Base-by-base conservation (phyloP, 495 filamentous ascomycete genomes). In the Aspergillus baeticus region DNA sequence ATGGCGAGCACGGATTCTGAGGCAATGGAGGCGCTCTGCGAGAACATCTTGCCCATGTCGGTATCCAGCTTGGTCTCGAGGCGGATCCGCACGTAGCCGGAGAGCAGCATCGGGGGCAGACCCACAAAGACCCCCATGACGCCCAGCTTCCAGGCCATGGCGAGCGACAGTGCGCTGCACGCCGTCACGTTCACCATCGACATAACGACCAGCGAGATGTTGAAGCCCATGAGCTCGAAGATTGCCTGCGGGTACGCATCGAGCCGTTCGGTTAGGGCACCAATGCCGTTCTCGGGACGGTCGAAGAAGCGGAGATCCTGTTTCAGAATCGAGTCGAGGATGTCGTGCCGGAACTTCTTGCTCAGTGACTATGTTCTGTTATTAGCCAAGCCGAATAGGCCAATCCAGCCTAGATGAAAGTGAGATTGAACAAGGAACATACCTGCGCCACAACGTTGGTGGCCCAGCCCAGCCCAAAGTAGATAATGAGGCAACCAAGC, bases 231-330 rank as follows among this genome's bases (percentile, higher is more conserved):
- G 90, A 34, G 88, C 84, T 44, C 96, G 78, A 62, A 92, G 84
- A 10, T 88, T 92, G 2, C 93, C 85, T 2, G 91, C 90, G 5
- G 88, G 89, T 10, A 96, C 76, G 71, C 96, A 92, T 35, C 29
- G 3, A 49, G 31, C 5, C 17, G 64, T 0, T 87, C 86, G 7
- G 87, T 92, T 59, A 98, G 71, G 7, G 90, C 86, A 55, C 93
- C 93, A 8, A 89, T 85, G 38, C 83, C 87, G 61, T 96, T 96
- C 60, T 91, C 84, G 51, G 92, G 89, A 10, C 70, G 80, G 61
- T 95, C 92, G 60, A 96, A 98, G 70, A 90, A 97, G 13, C 79
- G 78, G 51, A 96, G 90, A 57, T 98, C 92, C 63, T 98, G 93
- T 5, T 91, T 86, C 14, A 98, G 78, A 76, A 96, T 94, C 34